Conservation (phyloP, 352 stramenopile species). For the Aphanomyces cochlioides region DNA sequence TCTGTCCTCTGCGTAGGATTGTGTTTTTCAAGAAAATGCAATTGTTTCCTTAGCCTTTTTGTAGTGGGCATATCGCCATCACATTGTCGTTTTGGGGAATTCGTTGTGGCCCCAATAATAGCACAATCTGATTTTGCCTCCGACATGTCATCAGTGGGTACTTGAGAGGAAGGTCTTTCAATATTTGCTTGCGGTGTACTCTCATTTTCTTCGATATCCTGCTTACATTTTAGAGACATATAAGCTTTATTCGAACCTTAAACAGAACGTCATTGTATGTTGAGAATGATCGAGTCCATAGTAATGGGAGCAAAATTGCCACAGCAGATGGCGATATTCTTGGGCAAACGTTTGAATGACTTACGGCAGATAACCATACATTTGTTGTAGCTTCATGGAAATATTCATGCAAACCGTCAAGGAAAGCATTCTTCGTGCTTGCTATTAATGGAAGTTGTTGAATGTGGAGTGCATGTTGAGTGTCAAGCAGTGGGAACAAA, state of each 20-base stretch:
- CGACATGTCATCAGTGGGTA: too few species aligned
- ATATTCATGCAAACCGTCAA: not conserved
- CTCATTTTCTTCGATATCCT: too few species aligned
- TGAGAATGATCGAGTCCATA: not conserved
- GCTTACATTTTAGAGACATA: too few species aligned
- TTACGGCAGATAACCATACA: not conserved
- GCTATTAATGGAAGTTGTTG: slow-evolving; percentile 4
- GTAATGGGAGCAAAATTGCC: not conserved
- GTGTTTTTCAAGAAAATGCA: not conserved
- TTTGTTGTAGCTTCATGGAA: not conserved
- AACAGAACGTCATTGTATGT: too few species aligned
- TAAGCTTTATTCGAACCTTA: too few species aligned
- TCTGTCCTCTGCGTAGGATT: not conserved
- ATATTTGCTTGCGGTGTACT: too few species aligned
- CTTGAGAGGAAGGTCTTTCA: too few species aligned
- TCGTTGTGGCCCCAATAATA: too few species aligned
- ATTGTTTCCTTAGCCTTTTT: not conserved
- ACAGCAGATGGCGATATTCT: slow-evolving; percentile 3
- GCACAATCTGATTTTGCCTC: too few species aligned
- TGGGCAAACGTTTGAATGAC: not conserved
- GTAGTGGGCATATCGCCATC: too few species aligned
- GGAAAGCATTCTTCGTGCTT: not conserved
- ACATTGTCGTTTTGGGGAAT: too few species aligned
- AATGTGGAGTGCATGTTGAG: not conserved
- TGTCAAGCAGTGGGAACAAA: not conserved